Evolutionary conservation across 2,329 filamentous ascomycete species (phyloP).

Genomic region (Tolypocladium inflatum): DNA sequence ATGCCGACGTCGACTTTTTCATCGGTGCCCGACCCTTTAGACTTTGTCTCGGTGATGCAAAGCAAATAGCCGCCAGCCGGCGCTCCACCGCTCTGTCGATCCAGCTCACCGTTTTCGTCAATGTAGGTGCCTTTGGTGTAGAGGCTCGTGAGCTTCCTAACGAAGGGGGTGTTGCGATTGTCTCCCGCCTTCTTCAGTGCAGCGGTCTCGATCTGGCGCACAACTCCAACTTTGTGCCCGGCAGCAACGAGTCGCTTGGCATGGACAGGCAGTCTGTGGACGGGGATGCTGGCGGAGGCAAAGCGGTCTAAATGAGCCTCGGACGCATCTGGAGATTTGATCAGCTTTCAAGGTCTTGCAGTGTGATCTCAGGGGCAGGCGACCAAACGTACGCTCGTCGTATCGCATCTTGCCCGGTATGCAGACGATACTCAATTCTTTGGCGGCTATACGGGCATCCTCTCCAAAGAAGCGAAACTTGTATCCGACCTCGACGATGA

Average conservation of each 20-base stretch:
- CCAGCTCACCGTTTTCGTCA: conserved; percentile 79
- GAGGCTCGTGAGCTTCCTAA: conserved; percentile 85
- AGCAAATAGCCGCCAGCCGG: conserved; percentile 77
- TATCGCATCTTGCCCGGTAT: conserved; percentile 93
- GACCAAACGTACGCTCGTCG: conserved; percentile 60
- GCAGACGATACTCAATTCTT: conserved; percentile 88
- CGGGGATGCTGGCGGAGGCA: conserved; percentile 90
- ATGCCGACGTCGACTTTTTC: conserved; percentile 90
- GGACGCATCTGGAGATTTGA: conserved; percentile 51
- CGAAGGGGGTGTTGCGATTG: conserved; percentile 86
- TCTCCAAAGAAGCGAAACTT: conserved; percentile 97
- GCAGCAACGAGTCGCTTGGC: conserved; percentile 87
- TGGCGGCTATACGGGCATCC: conserved; percentile 80
- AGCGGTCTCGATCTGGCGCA: conserved; percentile 89
- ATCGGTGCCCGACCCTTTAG: conserved; percentile 71
- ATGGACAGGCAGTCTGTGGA: conserved; percentile 84
- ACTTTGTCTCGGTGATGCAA: conserved; percentile 80
- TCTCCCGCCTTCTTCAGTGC: conserved; percentile 92
- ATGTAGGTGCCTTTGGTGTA: conserved; percentile 98
- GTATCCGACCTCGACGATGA: conserved; percentile 94
- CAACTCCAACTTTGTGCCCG: conserved; percentile 92
- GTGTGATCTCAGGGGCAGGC: neutral
- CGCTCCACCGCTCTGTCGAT: conserved; percentile 34
- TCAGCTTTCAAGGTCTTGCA: neutral
- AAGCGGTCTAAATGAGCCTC: conserved; percentile 90